These are phyloP conservation scores for Plasmodium knowlesi DNA, from an alignment of 169 alveolate genomes.

Conservation along the genomic window DNA sequence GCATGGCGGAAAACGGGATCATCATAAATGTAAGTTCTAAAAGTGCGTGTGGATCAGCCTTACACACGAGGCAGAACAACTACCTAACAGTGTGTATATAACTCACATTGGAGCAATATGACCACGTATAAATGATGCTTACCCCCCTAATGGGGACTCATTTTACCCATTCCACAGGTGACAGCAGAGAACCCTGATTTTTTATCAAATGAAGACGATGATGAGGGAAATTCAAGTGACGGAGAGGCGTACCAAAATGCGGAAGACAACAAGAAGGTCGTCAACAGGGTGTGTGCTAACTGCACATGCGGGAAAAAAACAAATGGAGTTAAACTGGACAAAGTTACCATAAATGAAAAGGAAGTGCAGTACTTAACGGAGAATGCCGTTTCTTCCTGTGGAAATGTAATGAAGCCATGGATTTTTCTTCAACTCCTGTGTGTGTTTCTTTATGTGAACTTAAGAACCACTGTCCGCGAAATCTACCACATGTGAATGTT, in stretches of 20 bases:
- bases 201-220: conserved; percentile 19
- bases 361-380: conserved; percentile 64
- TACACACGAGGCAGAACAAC: background rate
- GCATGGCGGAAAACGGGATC: conserved; percentile 37
- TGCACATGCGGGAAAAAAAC: conserved; percentile 70
- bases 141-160: background rate
- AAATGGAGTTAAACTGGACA: conserved; percentile 20
- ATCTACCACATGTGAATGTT: background rate
- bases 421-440: background rate
- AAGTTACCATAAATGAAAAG: conserved; percentile 19
- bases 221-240: conserved; percentile 26
- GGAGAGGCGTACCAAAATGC: conserved; percentile 35
- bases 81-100: background rate
- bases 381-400: conserved; percentile 66
- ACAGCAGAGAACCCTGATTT: conserved; percentile 72
- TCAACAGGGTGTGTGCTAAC: conserved; percentile 71
- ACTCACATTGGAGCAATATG: background rate
- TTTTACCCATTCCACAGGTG: conserved; percentile 23
- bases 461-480: background rate
- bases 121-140: background rate
- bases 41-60: background rate
- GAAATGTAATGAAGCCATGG: conserved; percentile 48
- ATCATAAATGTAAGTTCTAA: conserved; percentile 45
- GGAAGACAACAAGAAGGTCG: conserved; percentile 61
- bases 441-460: background rate